Evolutionary conservation across 2,329 filamentous ascomycete genomes (phyloP).

Genomic region (Grosmannia penicillata): DNA sequence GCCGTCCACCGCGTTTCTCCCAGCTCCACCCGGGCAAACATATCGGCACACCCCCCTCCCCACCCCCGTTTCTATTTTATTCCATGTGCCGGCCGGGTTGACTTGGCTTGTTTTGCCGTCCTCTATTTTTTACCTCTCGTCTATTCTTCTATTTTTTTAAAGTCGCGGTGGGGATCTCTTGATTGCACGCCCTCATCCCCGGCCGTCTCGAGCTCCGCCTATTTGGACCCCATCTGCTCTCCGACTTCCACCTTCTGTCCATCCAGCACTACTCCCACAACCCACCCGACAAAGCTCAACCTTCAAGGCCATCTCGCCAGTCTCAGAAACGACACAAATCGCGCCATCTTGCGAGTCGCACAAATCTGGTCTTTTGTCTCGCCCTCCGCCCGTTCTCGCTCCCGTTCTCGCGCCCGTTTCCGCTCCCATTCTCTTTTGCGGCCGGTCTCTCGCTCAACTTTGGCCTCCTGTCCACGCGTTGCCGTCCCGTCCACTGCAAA

Average conservation of each 20-base stretch:
- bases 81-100: not conserved
- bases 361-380: too few relatives aligned
- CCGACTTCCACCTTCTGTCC: too few relatives aligned
- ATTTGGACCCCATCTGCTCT: too few relatives aligned
- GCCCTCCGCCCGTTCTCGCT: slow-evolving; percentile 5
- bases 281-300: too few relatives aligned
- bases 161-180: too few relatives aligned
- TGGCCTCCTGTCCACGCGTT: slow-evolving; percentile 4
- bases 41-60: not conserved
- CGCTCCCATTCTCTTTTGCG: not conserved
- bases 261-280: too few relatives aligned
- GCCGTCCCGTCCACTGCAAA: not conserved
- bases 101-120: not conserved
- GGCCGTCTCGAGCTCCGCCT: too few relatives aligned
- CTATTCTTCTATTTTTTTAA: not conserved
- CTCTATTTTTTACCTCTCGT: not conserved
- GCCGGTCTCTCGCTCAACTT: slow-evolving; percentile 10
- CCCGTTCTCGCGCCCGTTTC: not conserved
- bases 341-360: too few relatives aligned
- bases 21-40: not conserved
- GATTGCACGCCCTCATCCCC: too few relatives aligned
- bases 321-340: too few relatives aligned
- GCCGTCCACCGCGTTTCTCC: not conserved
- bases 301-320: too few relatives aligned
- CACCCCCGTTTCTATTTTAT: too few relatives aligned